A percentile compares a stretch with the other conserved stretches of the same genome.
Evolutionary conservation across 2,329 filamentous ascomycete genomes (phyloP).

Genomic region (Elsinoe ampelina): DNA sequence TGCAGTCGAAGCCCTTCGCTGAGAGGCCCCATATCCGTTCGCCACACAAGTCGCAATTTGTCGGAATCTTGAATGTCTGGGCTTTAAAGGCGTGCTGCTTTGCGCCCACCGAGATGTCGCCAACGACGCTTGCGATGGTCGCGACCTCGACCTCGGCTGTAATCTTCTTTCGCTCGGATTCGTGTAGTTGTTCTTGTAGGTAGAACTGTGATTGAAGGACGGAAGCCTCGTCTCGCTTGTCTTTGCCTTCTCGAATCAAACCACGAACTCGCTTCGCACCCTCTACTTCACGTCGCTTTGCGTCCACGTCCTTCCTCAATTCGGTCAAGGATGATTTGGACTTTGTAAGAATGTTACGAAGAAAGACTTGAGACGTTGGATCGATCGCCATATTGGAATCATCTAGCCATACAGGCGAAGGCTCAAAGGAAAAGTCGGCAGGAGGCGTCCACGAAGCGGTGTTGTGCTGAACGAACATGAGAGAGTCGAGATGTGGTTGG

Average conservation of each 20-base stretch:
- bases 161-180: constrained; percentile 71
- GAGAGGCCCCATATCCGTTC: constrained; percentile 96
- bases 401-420: constrained; percentile 95
- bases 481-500: constrained; percentile 78
- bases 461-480: constrained; percentile 98
- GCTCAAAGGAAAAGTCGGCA: constrained; percentile 74
- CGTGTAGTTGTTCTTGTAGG: constrained; percentile 75
- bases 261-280: constrained; percentile 63
- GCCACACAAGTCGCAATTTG: constrained; percentile 93
- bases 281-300: constrained; percentile 79
- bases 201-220: constrained; percentile 75
- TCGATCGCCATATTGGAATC: constrained; percentile 79
- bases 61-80: constrained; percentile 99
- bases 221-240: constrained; percentile 81
- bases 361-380: constrained; percentile 76
- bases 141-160: constrained; percentile 88
- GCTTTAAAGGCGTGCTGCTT: constrained; percentile 96
- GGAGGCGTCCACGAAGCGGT: constrained; percentile 72
- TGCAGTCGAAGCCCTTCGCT: constrained; percentile 92
- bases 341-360: constrained; percentile 85
- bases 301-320: constrained; percentile 71
- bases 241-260: constrained; percentile 68
- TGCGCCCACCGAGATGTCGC: constrained; percentile 83
- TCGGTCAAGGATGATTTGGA: constrained; percentile 78
- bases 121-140: constrained; percentile 83